Percentiles rank a stretch among this genome's conserved stretches.
phyloP scores from a whole-genome alignment of 169 alveolate species.

The Eimeria praecox region DNA sequence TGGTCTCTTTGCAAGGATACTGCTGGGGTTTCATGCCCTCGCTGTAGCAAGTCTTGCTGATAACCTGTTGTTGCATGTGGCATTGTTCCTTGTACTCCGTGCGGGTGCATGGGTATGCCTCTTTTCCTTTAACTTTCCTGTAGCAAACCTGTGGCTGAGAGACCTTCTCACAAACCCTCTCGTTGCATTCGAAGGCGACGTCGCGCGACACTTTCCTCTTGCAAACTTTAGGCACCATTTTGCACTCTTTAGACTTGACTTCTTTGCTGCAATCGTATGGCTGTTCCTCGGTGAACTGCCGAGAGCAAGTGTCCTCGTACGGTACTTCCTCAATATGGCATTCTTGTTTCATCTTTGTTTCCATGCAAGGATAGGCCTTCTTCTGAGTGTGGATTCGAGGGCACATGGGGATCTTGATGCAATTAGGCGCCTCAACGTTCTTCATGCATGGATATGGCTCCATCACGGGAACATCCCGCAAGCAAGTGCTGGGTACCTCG shows the following conservation, averaged over 20 bases:
- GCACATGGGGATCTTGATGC: conserved; percentile 74
- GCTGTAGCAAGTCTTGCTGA: conserved; percentile 79
- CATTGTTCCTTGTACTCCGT: conserved; percentile 75
- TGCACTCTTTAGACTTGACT: conserved; percentile 72
- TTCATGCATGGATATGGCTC: conserved; percentile 74
- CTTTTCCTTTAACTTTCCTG: conserved; percentile 64
- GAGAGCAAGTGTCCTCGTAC: conserved; percentile 79
- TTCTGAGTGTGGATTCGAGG: conserved; percentile 56
- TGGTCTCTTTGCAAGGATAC: conserved; percentile 80
- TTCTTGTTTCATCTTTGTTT: conserved; percentile 76
- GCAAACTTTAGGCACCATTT: conserved; percentile 67
- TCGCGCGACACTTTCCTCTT: conserved; percentile 71
- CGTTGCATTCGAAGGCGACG: conserved; percentile 80
- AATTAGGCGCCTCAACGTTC: conserved; percentile 43
- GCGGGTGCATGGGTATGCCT: conserved; percentile 77
- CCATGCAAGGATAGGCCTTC: conserved; percentile 77
- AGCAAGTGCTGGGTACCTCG: conserved; percentile 79
- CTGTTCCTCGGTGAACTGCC: conserved; percentile 57
- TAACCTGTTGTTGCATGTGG: conserved; percentile 56
- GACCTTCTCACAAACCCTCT: conserved; percentile 76
- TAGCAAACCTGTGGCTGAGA: conserved; percentile 73
- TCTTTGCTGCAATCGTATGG: conserved; percentile 80
- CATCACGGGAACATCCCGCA: conserved; percentile 68
- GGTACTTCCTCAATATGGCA: conserved; percentile 76
- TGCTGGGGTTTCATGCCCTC: conserved; percentile 77